Base-by-base conservation (phyloP, 2,329 filamentous ascomycete species). In the Cryphonectria japonica region DNA sequence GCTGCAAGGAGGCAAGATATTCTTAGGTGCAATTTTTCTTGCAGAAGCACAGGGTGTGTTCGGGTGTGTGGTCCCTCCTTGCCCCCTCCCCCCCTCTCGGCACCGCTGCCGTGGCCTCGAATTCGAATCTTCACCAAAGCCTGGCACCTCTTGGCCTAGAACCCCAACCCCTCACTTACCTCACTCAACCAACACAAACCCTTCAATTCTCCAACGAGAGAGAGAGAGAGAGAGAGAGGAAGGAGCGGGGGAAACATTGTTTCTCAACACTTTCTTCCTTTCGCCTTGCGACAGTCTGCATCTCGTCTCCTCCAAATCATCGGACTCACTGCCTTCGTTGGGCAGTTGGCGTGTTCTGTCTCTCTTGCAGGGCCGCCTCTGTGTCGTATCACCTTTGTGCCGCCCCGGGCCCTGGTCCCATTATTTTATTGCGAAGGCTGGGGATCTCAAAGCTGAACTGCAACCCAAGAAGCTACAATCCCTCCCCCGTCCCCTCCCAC, bases 391-490 rank as follows among this genome's bases (percentile, higher is more conserved):
- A 65, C 63, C 63, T 65, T 52, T 65, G 43, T 62, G 61, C 60
- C 67, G 46, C 62, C 70, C 67, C 67, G 70, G 63, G 61, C 34
- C 39, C 39, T 52, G 63, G 63, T 65, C 52, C 63, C 63, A 65
- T 65, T 65, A 69, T 65, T 65, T 71, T 71, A 71, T 71, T 71
- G 37, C 34, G 70, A 71, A 71, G 70, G 70, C 70, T 71, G 70
- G 70, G 70, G 59, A 46, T 34, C 63, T 29, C 19, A 43, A 63
- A 71, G 67, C 70, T 69, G 70, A 71, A 67, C 62, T 63, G 54
- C 26, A 22, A 26, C 26, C 63, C 63, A 43, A 43, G 67, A 60
- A 60, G 60, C 67, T 65, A 71, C 62, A 37, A 52, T 64, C 66
- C 70, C 70, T 66, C 62, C 67, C 69, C 66, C 70, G 67, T 66